A percentile compares a stretch with the other conserved stretches of the same genome.
Conservation (phyloP, 495 filamentous ascomycete genomes). For the Pyrenula massariospora region DNA sequence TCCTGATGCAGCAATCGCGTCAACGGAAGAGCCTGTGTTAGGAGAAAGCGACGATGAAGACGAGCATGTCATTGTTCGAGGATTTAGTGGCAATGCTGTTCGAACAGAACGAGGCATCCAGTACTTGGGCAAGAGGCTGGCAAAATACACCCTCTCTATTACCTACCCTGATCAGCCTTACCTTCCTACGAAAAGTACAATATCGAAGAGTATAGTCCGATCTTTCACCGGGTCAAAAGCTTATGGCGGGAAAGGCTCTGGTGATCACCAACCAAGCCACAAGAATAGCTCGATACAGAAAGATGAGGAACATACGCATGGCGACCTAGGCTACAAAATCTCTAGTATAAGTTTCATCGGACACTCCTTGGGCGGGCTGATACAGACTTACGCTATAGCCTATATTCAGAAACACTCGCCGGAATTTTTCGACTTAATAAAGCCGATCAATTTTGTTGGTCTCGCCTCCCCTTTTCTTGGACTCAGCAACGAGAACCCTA, state of each 20-base stretch:
- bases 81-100: slow-evolving; percentile 79
- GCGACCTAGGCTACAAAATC: slow-evolving; percentile 64
- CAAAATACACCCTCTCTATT: slow-evolving; percentile 79
- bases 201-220: slow-evolving; percentile 22
- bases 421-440: slow-evolving; percentile 75
- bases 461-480: slow-evolving; percentile 84
- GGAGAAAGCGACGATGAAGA: slow-evolving; percentile 53
- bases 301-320: slow-evolving; percentile 6
- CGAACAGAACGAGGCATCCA: slow-evolving; percentile 92
- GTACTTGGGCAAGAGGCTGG: slow-evolving; percentile 87
- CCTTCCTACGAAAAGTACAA: slow-evolving; percentile 52
- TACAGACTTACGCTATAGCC: slow-evolving; percentile 92
- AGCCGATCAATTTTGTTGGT: slow-evolving; percentile 87
- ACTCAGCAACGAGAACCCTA: slow-evolving; percentile 90
- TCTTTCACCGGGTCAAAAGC: slow-evolving; percentile 19
- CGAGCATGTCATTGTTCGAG: slow-evolving; percentile 87
- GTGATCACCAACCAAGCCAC: not conserved
- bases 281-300: not conserved
- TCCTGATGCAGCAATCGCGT: not conserved
- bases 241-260: not conserved
- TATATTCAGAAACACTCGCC: slow-evolving; percentile 97
- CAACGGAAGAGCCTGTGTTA: not conserved
- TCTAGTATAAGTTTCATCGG: slow-evolving; percentile 94
- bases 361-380: slow-evolving; percentile 82
- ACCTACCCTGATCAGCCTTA: slow-evolving; percentile 89